Evolutionary conservation across 805 yeast species (phyloP).

Genomic region (Wilhelminamyces savonicus): DNA sequence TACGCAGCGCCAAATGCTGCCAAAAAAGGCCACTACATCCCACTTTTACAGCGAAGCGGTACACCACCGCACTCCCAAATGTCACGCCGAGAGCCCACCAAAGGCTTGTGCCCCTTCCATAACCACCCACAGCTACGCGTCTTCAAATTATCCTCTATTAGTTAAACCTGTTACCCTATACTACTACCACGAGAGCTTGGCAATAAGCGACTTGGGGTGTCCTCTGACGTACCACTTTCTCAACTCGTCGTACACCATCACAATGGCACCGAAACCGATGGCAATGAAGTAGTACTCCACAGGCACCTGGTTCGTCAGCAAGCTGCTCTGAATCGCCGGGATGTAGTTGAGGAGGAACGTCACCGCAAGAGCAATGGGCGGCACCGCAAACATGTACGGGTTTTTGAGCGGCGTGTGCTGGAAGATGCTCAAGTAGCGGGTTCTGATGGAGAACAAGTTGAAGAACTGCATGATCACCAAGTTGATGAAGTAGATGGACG

Average conservation of each 20-base stretch:
- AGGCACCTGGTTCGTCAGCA: slow-evolving; percentile 34
- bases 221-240: slow-evolving; percentile 32
- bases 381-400: slow-evolving; percentile 26
- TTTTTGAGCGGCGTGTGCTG: slow-evolving; percentile 34
- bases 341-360: slow-evolving; percentile 39
- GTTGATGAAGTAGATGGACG: slow-evolving; percentile 41
- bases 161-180: no score
- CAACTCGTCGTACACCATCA: slow-evolving; percentile 36
- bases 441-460: slow-evolving; percentile 38
- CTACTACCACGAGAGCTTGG: slow-evolving; percentile 39
- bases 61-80: no score
- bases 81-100: no score
- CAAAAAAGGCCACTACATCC: no score
- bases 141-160: no score
- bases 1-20: no score
- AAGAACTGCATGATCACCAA: slow-evolving; percentile 44
- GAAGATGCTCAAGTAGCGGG: slow-evolving; percentile 35
- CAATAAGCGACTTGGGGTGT: slow-evolving; percentile 31
- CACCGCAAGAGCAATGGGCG: slow-evolving; percentile 28
- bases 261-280: slow-evolving; percentile 36
- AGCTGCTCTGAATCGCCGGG: slow-evolving; percentile 29
- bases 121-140: no score
- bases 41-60: no score
- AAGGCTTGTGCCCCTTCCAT: no score
- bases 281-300: slow-evolving; percentile 43